These are phyloP conservation scores for Trametes sp. DNA, from an alignment of 1,284 basidiomycete genomes.

Conservation along the genomic window DNA sequence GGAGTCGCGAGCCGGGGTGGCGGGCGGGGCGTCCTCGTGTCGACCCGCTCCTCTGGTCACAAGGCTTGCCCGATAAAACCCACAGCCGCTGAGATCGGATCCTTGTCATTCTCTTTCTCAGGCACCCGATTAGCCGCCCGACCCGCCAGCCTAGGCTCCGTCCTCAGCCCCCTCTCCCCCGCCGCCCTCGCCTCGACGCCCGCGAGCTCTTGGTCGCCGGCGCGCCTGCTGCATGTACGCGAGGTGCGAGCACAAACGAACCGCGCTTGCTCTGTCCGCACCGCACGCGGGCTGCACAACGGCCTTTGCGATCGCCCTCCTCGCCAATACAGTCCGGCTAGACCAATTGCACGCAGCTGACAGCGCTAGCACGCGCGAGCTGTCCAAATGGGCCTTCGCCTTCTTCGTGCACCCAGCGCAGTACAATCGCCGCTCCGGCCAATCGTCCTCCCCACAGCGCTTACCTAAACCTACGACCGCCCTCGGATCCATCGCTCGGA, in stretches of 20 bases:
- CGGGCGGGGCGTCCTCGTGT: constrained; percentile 35
- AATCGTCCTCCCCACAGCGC: constrained; percentile 29
- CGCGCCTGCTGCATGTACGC: neutral
- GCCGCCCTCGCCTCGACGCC: neutral
- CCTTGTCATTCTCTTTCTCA: constrained; percentile 37
- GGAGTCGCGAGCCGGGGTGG: constrained; percentile 15
- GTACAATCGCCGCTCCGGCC: constrained; percentile 29
- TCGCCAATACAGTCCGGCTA: constrained; percentile 1
- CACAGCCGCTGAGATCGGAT: constrained; percentile 48
- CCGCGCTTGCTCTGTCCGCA: neutral
- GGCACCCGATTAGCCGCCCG: constrained; percentile 38
- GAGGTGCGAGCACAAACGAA: constrained; percentile 1
- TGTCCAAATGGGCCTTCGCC: constrained; percentile 19
- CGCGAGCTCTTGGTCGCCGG: neutral
- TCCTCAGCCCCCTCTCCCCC: neutral
- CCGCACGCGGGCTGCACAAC: neutral
- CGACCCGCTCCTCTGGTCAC: constrained; percentile 33
- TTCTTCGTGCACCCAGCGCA: constrained; percentile 23
- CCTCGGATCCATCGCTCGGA: constrained; percentile 37
- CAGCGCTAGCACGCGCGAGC: constrained; percentile 5
- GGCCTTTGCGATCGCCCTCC: neutral
- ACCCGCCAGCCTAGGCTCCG: constrained; percentile 26
- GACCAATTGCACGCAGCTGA: constrained; percentile 19
- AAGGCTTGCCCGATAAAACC: constrained; percentile 35
- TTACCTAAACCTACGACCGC: constrained; percentile 42